Evolutionary conservation across 2,329 filamentous ascomycete genomes (phyloP), one percentile per base, ranked within the genome.

Genomic region (Fusarium nodosum): DNA sequence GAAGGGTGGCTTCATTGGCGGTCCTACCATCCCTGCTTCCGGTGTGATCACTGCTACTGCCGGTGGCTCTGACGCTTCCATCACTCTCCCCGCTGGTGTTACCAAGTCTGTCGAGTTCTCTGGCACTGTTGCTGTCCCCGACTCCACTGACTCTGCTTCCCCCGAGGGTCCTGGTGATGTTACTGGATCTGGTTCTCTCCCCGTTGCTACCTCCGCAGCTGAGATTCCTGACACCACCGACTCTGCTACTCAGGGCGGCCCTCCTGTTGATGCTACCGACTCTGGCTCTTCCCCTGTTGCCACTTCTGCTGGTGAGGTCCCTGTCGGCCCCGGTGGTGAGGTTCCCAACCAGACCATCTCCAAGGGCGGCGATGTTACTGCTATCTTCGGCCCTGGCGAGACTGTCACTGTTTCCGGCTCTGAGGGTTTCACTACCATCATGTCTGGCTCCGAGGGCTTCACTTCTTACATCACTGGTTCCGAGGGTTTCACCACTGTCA

Each of bases 11-110:
- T 42, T 42, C 20, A n/a, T 60, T 12, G 41, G 38, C 1, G 64
- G 64, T 7, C 64, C 65, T 56, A 64, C 65, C 10, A 60, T 68
- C 41, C 38, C 65, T 31, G 59, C 59, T 39, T 68, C 64, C 3
- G 65, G 65, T n/a, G 13, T 34, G 8, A 59, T 64, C 58, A 68
- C 64, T 52, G 65, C 59, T 33, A 54, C 63, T 26, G 53, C 57
- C 24, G 39, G 41, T 46, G 64, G 59, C n/a, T 12, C 26, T 15
- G 60, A 45, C 3, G 50, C 41, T 36, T 44, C 51, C 15, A 18
- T 68, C 28, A 52, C 64, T 11, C 18, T 68, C 3, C 64, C 65
- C 8, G 59, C 64, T 34, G 65, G 45, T 22, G 58, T 58, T 9
- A 58, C 64, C 8, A 44, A 46, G 18, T 66, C 62, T 16, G 50